Evolutionary conservation across 176 grass and related monocot genomes (phyloP).

Genomic region (Carex littledalei): DNA sequence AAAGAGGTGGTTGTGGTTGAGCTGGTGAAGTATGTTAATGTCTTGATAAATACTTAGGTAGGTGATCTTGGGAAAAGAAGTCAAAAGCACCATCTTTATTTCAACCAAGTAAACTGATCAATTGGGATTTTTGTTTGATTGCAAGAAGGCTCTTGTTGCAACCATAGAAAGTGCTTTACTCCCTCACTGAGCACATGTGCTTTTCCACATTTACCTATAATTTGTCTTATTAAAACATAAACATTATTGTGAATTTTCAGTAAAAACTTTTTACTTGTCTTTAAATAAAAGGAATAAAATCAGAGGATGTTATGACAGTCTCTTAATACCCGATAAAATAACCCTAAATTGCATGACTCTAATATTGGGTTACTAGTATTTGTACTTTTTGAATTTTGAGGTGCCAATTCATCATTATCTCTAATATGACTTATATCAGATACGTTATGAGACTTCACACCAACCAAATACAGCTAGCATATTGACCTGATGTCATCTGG

Average conservation of each 20-base stretch:
- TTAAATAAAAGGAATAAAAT: not conserved
- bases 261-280: not conserved
- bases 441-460: not conserved
- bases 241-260: not conserved
- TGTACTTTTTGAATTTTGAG: not conserved
- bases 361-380: not conserved
- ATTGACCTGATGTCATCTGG: not conserved
- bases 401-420: not conserved
- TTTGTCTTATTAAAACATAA: not conserved
- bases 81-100: not conserved
- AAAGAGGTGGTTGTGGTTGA: not conserved
- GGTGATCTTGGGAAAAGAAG: not conserved
- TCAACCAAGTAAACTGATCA: not conserved
- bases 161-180: not conserved
- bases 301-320: not conserved
- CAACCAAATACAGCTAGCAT: not conserved
- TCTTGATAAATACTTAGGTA: not conserved
- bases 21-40: not conserved
- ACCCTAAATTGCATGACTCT: not conserved
- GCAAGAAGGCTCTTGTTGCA: not conserved
- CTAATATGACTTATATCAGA: not conserved
- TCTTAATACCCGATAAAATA: not conserved
- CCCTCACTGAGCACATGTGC: not conserved
- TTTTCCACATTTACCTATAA: not conserved
- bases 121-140: not conserved